Base-by-base conservation (phyloP, 2,329 filamentous ascomycete species). In the Cytospora schulzeri region DNA sequence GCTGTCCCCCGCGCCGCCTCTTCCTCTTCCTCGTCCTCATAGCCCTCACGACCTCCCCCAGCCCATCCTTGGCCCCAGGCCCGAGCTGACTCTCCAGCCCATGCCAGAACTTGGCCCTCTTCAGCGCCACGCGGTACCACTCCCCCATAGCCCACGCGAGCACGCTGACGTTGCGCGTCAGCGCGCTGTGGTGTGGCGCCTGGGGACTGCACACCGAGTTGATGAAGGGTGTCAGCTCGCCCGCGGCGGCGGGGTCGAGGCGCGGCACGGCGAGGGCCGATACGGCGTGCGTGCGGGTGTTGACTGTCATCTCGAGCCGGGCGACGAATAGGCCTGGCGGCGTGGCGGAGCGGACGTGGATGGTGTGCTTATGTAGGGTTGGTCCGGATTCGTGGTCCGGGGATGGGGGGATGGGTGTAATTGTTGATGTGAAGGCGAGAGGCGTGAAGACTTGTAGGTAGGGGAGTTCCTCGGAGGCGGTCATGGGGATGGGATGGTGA, bases 361-460 rank as follows among this genome's bases (percentile, higher is more conserved):
- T 86, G 4, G 76, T 73, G 69, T 90, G 87, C 2, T 79, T 79
- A 64, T 88, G 86, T 35, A 83, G 73, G 0, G 82, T 66, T 0
- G 79, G 76, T 8, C 68, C 70, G 11, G 59, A 56, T 9, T 68
- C 56, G 6, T 72, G 63, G 15, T 69, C 66, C 2, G 70, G 66
- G 8, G 73, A 52, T 0, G 68, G 70, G 0, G 83, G 80, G 2
- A 85, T 70, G 0, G 83, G 74, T 0, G 79, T 76, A 17, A 87
- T 78, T 0, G 76, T 81, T 0, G 87, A 88, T 0, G 81, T 80
- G 64, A 91, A 87, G 0, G 79, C 79, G 17, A 95, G 81, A 0
- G 89, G 86, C 0, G 86, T 90, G 70, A 95, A 92, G 11, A 89
- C 81, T 54, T 89, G 85, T 0, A 93, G 80, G 68, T 89, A 92